Percentiles rank a stretch among this genome's conserved stretches.
These are phyloP conservation scores for Lignosus rhinocerotis DNA, from an alignment of 1,284 basidiomycete species.

Conservation along the genomic window DNA sequence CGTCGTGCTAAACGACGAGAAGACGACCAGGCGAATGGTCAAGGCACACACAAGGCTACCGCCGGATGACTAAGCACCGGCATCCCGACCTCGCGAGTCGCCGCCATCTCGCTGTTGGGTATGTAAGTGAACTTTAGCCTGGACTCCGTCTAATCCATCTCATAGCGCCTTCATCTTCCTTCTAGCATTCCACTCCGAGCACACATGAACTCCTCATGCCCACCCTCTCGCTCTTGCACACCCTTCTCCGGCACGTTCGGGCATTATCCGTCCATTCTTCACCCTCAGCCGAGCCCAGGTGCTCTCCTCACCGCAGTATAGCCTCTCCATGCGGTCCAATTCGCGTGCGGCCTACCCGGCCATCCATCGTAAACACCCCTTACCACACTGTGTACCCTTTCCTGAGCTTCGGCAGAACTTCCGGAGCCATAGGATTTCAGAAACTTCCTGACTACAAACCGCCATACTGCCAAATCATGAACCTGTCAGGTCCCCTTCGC, in stretches of 20 bases:
- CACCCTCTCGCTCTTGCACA: slow-evolving; percentile 4
- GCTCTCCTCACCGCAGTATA: background rate
- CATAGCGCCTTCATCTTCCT: slow-evolving; percentile 7
- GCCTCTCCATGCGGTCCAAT: background rate
- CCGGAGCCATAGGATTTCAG: slow-evolving; percentile 3
- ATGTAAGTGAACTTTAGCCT: background rate
- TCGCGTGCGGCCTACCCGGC: slow-evolving; percentile 1
- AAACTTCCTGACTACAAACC: slow-evolving; percentile 14
- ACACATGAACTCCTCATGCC: slow-evolving; percentile 22
- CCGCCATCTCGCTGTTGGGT: slow-evolving; percentile 7
- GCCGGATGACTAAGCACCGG: slow-evolving; percentile 28
- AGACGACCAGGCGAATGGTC: slow-evolving; percentile 24
- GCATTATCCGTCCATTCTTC: background rate
- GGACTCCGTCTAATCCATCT: background rate
- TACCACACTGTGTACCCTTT: background rate
- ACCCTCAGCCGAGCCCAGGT: background rate
- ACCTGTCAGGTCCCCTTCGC: slow-evolving; percentile 18
- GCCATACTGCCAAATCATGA: slow-evolving; percentile 10
- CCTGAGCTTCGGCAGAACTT: background rate
- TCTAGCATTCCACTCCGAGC: slow-evolving; percentile 10
- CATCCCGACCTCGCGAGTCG: slow-evolving; percentile 12
- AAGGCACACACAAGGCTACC: slow-evolving; percentile 22
- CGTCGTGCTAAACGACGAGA: slow-evolving; percentile 28
- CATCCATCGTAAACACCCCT: background rate
- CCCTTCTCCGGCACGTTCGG: slow-evolving; percentile 12